Evolutionary conservation across 2,329 filamentous ascomycete genomes (phyloP).

Genomic region (Penicillium digitatum): DNA sequence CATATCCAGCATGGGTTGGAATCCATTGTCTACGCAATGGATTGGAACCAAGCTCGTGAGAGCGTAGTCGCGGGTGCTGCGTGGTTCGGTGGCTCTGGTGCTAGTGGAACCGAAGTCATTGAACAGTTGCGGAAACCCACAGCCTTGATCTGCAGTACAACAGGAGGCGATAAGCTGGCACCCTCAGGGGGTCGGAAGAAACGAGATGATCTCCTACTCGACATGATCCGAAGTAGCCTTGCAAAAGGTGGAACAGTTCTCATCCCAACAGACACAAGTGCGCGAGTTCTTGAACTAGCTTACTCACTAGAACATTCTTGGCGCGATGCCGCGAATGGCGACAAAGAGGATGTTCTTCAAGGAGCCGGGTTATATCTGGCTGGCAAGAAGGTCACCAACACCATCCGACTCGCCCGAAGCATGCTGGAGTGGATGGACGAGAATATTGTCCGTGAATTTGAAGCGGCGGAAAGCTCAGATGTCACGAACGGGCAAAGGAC

Average conservation of each 20-base stretch:
- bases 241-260: conserved; percentile 82
- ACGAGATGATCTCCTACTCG: conserved; percentile 78
- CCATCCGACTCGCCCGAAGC: conserved; percentile 84
- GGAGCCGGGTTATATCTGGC: conserved; percentile 69
- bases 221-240: conserved; percentile 74
- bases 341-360: conserved; percentile 50
- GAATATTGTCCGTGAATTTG: conserved; percentile 85
- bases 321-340: conserved; percentile 60
- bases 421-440: conserved; percentile 99
- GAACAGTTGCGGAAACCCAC: conserved; percentile 92
- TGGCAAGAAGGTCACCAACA: conserved; percentile 79
- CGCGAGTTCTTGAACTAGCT: conserved; percentile 85
- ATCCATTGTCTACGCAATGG: conserved; percentile 93
- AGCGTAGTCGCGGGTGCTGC: conserved; percentile 91
- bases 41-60: conserved; percentile 97
- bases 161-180: conserved; percentile 68
- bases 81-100: conserved; percentile 79
- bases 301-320: conserved; percentile 92
- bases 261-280: conserved; percentile 91
- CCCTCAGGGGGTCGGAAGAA: conserved; percentile 69
- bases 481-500: conserved; percentile 36
- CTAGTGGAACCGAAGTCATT: conserved; percentile 81
- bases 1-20: conserved; percentile 96
- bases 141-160: conserved; percentile 85
- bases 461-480: conserved; percentile 54